phyloP scores from a whole-genome alignment of 495 filamentous ascomycete genomes.

The Schizothecium vesticola region DNA sequence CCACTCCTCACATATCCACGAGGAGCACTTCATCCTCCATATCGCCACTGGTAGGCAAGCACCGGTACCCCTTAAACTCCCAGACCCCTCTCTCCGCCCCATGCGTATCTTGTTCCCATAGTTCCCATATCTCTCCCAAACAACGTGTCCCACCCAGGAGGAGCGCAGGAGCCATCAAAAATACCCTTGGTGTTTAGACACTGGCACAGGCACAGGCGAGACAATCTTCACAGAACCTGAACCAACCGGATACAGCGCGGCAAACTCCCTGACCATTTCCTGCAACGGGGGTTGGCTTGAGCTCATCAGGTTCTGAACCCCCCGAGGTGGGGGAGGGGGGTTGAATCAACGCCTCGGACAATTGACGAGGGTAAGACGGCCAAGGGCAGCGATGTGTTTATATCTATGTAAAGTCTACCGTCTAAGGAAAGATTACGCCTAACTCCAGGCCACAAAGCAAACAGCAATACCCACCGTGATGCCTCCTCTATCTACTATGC shows the following conservation, averaged over 20 bases:
- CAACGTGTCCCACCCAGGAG: conserved; percentile 7
- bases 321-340: too few relatives aligned
- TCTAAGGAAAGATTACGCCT: too few relatives aligned
- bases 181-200: not conserved
- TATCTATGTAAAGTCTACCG: too few relatives aligned
- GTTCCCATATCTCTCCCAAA: conserved; percentile 15
- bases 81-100: not conserved
- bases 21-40: not conserved
- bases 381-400: too few relatives aligned
- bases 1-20: not conserved
- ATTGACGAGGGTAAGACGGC: too few relatives aligned
- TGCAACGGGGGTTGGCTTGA: not conserved
- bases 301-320: not conserved
- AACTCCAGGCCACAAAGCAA: too few relatives aligned
- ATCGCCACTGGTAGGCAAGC: not conserved
- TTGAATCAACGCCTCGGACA: too few relatives aligned
- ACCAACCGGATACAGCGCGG: not conserved
- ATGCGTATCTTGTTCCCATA: conserved; percentile 17
- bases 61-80: not conserved
- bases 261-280: not conserved
- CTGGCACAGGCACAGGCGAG: not conserved
- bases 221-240: not conserved
- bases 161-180: not conserved
- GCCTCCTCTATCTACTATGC: too few relatives aligned
- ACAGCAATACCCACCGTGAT: too few relatives aligned